Conservation (phyloP, 176 grass and related monocot species). For the Alloteropsis semialata region DNA sequence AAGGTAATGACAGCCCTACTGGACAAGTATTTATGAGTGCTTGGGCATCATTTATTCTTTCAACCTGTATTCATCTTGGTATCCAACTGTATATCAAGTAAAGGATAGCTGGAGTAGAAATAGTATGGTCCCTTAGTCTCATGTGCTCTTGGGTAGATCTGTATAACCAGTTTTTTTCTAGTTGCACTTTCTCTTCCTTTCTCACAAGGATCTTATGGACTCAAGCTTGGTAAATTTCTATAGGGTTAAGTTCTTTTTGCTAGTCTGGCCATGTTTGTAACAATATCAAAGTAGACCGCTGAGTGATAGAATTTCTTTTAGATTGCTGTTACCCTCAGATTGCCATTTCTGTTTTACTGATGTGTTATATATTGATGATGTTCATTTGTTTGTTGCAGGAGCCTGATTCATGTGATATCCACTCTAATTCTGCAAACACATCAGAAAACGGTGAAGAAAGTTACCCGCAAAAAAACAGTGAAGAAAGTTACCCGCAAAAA, state of each 20-base stretch:
- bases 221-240: background rate
- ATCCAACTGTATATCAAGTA: background rate
- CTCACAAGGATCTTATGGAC: background rate
- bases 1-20: slow-evolving; percentile 31
- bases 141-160: background rate
- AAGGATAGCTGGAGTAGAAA: background rate
- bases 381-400: slow-evolving; percentile 56
- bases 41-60: background rate
- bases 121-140: background rate
- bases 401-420: slow-evolving; percentile 38
- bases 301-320: slow-evolving; percentile 12
- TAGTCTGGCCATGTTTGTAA: background rate
- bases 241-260: background rate
- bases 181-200: background rate
- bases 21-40: slow-evolving; percentile 1
- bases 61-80: background rate
- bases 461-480: too few relatives aligned
- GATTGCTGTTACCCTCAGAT: background rate
- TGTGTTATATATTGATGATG: background rate
- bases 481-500: too few relatives aligned
- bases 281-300: background rate
- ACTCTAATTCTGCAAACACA: slow-evolving; percentile 41
- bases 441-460: slow-evolving; percentile 43
- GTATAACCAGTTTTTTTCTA: background rate
- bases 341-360: background rate